Base-by-base conservation (phyloP, 148 eudicot genomes). In the Drosera capensis region DNA sequence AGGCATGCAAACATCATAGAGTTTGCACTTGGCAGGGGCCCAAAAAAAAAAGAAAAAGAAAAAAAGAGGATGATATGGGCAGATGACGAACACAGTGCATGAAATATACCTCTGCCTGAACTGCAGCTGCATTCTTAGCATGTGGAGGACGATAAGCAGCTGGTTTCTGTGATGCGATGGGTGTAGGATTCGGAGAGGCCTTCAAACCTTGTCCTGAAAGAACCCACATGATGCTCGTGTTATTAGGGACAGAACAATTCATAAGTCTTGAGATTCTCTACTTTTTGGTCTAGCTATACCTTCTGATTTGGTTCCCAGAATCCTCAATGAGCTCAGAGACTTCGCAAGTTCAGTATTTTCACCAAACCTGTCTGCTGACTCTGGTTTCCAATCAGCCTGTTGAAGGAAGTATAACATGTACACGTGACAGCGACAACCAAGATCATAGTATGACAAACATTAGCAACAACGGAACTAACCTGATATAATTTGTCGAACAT, bases 351-450 rank as follows among this genome's bases (percentile, higher is more conserved):
- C 94, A 45, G 62, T 56, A 59, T 81, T 68, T 45, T 77, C 86
- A 47, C 79, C 80, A 68, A 85, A 92, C 46, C 28, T 92, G 28
- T 85, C 82, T 31, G 77, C 73, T 22, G 79, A 78, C 64, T 92
- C 94, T 45, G 95, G 88, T 70, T 79, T 92, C 99, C 99, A 92
- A 43, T 92, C 99, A 50, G 59, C 99, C 99, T 92, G 69, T 31
- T 45, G 36, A 40, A 49, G 35, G 51, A 25, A 50, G 57, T 51
- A 52, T 23, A 51, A n/a, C n/a, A 12, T 14, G 45, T 16, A 51
- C 25, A 35, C 18, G 18, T 14, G 20, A 23, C 26, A 34, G 31
- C 17, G 26, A 13, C 43, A 46, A 48, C 17, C 18, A 31, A 21
- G 3, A 14, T 12, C 20, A 20, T 12, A 25, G 19, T 14, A 25